Percentiles rank a stretch among this genome's conserved stretches.
Conservation (phyloP, 345 rosid genomes). For the Excoecaria agallocha region DNA sequence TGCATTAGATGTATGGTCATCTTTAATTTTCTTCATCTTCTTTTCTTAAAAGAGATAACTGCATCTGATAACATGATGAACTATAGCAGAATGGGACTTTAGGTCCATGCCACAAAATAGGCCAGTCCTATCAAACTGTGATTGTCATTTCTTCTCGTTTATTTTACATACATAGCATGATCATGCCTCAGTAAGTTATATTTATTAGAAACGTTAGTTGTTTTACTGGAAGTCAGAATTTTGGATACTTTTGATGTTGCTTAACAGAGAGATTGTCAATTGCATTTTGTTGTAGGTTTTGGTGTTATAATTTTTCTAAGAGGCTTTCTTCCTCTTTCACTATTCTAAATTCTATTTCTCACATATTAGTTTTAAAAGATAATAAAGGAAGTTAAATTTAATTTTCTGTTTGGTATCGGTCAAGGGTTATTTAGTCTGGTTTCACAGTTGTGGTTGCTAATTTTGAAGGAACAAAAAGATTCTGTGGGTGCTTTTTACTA, state of each 20-base stretch:
- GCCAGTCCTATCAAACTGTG: background rate
- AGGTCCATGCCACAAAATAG: background rate
- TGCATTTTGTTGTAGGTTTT: background rate
- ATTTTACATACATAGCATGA: background rate
- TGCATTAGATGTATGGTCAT: background rate
- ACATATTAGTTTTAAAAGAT: background rate
- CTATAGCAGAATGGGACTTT: slow-evolving; percentile 2
- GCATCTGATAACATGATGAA: background rate
- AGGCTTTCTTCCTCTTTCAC: background rate
- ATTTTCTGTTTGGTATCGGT: background rate
- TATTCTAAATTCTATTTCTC: background rate
- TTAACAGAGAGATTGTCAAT: background rate
- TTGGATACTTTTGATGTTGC: background rate
- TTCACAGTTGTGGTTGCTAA: slow-evolving; percentile 5
- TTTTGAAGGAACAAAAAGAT: slow-evolving; percentile 5
- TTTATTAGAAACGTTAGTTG: background rate
- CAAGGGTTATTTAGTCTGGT: slow-evolving; percentile 6
- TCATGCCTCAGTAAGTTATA: background rate
- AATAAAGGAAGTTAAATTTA: background rate
- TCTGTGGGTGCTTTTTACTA: background rate
- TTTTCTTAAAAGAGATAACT: background rate
- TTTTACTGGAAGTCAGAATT: background rate
- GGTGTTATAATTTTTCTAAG: background rate
- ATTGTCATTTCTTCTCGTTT: background rate
- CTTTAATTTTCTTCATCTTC: background rate